A percentile compares a stretch with the other conserved stretches of the same genome.
These are phyloP conservation scores for Exophiala mesophila DNA, from an alignment of 2,329 filamentous ascomycete genomes.

Conservation along the genomic window DNA sequence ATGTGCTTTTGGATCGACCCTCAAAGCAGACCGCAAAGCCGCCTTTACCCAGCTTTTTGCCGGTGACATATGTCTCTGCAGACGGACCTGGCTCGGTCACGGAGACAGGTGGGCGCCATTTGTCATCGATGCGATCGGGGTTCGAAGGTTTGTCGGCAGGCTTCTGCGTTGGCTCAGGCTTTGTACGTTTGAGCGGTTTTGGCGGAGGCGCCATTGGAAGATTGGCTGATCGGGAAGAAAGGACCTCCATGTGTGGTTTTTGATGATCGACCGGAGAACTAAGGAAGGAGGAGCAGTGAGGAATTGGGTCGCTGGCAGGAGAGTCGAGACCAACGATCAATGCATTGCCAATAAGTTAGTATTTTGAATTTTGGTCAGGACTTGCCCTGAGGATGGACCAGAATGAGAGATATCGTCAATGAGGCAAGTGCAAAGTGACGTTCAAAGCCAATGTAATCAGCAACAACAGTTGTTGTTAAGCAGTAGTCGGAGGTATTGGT, in stretches of 20 bases:
- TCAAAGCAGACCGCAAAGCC: conserved; percentile 50
- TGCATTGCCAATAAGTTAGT: too few species aligned
- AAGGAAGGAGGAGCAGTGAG: background rate
- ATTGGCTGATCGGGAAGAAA: conserved; percentile 47
- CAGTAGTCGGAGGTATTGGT: too few species aligned
- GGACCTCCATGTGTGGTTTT: conserved; percentile 38
- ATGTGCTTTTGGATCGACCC: conserved; percentile 40
- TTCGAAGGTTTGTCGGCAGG: conserved; percentile 34
- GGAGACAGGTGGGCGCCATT: conserved; percentile 42
- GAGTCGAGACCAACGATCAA: background rate
- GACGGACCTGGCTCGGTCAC: conserved; percentile 42
- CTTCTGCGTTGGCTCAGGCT: conserved; percentile 31
- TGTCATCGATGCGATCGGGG: conserved; percentile 31
- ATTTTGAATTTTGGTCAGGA: too few species aligned
- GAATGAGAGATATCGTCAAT: too few species aligned
- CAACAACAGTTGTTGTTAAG: too few species aligned
- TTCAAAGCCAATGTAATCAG: too few species aligned
- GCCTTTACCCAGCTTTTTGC: conserved; percentile 45
- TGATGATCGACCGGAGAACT: background rate
- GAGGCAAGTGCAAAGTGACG: too few species aligned
- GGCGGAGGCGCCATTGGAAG: conserved; percentile 41
- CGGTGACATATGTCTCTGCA: conserved; percentile 43
- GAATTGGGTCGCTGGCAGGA: background rate
- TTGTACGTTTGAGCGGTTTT: conserved; percentile 31
- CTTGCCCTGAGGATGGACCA: too few species aligned